Base-by-base conservation (phyloP, 106 monocot species). In the Dioscorea dumetorum region DNA sequence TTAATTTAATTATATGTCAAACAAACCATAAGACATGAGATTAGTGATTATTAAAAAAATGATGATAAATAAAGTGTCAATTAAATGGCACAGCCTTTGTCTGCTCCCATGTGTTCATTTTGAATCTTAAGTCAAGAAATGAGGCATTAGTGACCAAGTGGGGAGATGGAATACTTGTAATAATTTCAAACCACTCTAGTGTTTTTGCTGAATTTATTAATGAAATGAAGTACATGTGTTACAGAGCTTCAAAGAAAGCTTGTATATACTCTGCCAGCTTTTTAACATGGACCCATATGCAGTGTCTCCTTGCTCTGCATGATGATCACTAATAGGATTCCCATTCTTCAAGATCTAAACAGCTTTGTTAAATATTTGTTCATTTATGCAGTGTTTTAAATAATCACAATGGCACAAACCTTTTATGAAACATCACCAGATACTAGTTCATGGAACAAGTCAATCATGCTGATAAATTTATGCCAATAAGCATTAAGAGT, bases 161-260 rank as follows among this genome's bases (percentile, higher is more conserved):
- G 59, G 28, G 22, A 24, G 59, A 22, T 19, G 21, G 28, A 22
- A 59, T 59, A 23, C 22, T 59, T 23, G 23, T 22, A 59, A 19
- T 22, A 22, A 59, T 59, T 21, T 59, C 22, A 59, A 59, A 41
- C 41, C 41, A 41, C 41, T 41, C 28, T 28, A 28, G 28, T 41
- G n/a, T 10, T 41, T 41, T 41, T 6, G 41, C 10, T 32, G 34
- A 6, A 15, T 16, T 63, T 63, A 13, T 19, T 63, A 22, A 63
- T 22, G 17, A 63, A 63, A 63, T 63, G 35, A 63, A 63, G 63
- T 63, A 63, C 32, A 33, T 3, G n/a, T 63, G 63, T 59, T 34
- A 14, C 41, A 41, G 35, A 13, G 18, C 19, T 32, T 34, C 19
- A 63, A 33, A 32, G 17, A 63, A 59, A 59, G 59, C 1, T 5